Evolutionary conservation across 495 filamentous ascomycete genomes (phyloP), one percentile per base, ranked within the genome.

Genomic region (Penicillium coprophilum): DNA sequence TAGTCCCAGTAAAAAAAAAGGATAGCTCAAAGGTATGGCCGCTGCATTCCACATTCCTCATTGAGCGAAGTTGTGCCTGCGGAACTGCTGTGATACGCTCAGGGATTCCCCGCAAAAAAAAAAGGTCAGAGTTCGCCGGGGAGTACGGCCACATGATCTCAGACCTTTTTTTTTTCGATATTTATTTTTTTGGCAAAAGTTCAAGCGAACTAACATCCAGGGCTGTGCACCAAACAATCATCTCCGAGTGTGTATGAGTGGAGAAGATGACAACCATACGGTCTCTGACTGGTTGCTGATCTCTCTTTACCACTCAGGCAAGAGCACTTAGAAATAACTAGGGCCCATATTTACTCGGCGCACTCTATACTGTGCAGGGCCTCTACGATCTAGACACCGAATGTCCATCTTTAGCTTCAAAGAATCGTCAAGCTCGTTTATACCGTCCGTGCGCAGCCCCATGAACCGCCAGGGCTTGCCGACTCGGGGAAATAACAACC

Each of bases 31-130:
- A 46, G 49, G 43, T 36, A 49, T 53, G 47, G 40, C 64, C 57
- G 54, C 45, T 62, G 50, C 58, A 66, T 57, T 57, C 56, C 63
- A 64, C 66, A 68, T 68, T 64, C 63, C 60, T 39, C 44, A 66
- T 61, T 40, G 4, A 64, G 60, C 21, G 45, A 51, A 19, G 28
- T 56, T 50, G 55, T 46, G 56, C 41, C 53, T 50, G 56, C 55
- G 61, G 61, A 58, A 56, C 50, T 55, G 39, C 52, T 49, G 58
- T 69, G 66, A 69, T 67, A 66, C 66, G 66, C 61, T 46, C 66
- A 66, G 55, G 64, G 66, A 67, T 69, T 69, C 66, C 66, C 66
- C 66, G 66, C 66, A 69, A 66, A 66, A 57, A 17, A 57, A 59
- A 21, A 21, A n/a, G n/a, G 50, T 40, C 49, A 44, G 41, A 41